phyloP scores from a whole-genome alignment of 306 rosid species.

The Trichosanthes cucumerina region DNA sequence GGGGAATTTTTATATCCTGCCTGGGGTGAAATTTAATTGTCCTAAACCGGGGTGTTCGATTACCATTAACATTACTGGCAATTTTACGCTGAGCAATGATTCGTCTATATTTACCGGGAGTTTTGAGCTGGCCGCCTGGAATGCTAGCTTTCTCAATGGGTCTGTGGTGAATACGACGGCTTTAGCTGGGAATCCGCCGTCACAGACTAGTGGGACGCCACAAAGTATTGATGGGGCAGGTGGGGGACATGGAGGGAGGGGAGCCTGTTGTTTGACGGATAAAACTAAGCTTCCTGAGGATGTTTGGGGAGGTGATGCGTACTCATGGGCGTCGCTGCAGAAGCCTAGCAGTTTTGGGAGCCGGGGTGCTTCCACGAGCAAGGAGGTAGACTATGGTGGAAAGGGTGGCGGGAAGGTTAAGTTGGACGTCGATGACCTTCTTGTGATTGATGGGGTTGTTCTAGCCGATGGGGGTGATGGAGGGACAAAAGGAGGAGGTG shows the following conservation, averaged over 20 bases:
- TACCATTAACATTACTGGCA: conserved; percentile 76
- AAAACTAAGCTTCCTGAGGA: conserved; percentile 81
- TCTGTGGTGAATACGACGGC: conserved; percentile 72
- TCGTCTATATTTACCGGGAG: conserved; percentile 73
- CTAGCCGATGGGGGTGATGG: conserved; percentile 86
- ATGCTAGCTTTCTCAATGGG: conserved; percentile 59
- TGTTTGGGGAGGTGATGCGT: conserved; percentile 97
- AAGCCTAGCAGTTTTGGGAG: conserved; percentile 73
- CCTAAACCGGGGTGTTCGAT: conserved; percentile 58
- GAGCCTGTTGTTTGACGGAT: conserved; percentile 80
- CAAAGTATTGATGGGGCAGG: conserved; percentile 79
- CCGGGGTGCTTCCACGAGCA: conserved; percentile 67
- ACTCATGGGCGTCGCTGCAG: conserved; percentile 82
- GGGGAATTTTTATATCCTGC: conserved; percentile 87
- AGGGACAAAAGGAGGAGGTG: conserved; percentile 87
- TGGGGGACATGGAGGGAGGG: conserved; percentile 97
- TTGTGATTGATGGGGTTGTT: conserved; percentile 64
- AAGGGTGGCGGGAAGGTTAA: conserved; percentile 74
- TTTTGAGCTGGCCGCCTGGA: conserved; percentile 55
- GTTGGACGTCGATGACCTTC: conserved; percentile 28
- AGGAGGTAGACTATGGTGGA: conserved; percentile 80
- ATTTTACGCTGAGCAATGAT: conserved; percentile 64
- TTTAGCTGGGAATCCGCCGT: conserved; percentile 78
- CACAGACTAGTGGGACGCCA: conserved; percentile 96
- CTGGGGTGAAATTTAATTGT: conserved; percentile 81